These are phyloP conservation scores for Rutstroemia sp. DNA, from an alignment of 2,329 filamentous ascomycete genomes.

Conservation along the genomic window DNA sequence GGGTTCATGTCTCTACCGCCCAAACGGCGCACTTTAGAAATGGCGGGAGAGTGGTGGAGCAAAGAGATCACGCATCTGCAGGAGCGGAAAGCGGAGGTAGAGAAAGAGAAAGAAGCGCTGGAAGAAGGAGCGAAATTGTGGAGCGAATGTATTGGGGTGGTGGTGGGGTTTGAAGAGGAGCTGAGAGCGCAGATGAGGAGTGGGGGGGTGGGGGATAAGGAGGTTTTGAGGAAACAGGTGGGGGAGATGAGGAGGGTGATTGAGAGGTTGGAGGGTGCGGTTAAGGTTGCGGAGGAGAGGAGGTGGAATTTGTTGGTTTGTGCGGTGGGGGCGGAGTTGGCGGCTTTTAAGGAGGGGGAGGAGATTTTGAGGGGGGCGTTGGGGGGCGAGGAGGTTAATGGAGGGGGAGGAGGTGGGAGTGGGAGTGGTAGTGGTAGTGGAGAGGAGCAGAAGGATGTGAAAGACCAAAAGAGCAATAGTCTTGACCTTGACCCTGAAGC, in stretches of 20 bases:
- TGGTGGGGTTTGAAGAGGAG: slow-evolving; percentile 58
- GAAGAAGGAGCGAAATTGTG: slow-evolving; percentile 61
- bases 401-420: no score
- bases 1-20: slow-evolving; percentile 52
- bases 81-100: slow-evolving; percentile 46
- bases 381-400: background rate
- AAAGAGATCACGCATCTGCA: slow-evolving; percentile 52
- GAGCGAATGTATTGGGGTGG: slow-evolving; percentile 51
- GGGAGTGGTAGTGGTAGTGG: slow-evolving; percentile 1
- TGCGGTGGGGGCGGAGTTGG: slow-evolving; percentile 66
- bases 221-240: slow-evolving; percentile 40
- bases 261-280: slow-evolving; percentile 43
- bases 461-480: background rate
- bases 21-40: slow-evolving; percentile 58
- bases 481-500: background rate
- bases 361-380: slow-evolving; percentile 42
- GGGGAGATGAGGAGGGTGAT: slow-evolving; percentile 50
- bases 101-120: slow-evolving; percentile 56
- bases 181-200: slow-evolving; percentile 48
- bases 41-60: slow-evolving; percentile 67
- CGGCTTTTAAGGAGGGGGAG: slow-evolving; percentile 56
- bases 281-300: slow-evolving; percentile 49
- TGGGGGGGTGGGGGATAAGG: slow-evolving; percentile 31
- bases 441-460: slow-evolving; percentile 18
- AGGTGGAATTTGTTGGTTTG: slow-evolving; percentile 70